Percentiles rank a stretch among this genome's conserved stretches.
Conservation (phyloP, 495 filamentous ascomycete species). For the Ascobolus immersus region DNA sequence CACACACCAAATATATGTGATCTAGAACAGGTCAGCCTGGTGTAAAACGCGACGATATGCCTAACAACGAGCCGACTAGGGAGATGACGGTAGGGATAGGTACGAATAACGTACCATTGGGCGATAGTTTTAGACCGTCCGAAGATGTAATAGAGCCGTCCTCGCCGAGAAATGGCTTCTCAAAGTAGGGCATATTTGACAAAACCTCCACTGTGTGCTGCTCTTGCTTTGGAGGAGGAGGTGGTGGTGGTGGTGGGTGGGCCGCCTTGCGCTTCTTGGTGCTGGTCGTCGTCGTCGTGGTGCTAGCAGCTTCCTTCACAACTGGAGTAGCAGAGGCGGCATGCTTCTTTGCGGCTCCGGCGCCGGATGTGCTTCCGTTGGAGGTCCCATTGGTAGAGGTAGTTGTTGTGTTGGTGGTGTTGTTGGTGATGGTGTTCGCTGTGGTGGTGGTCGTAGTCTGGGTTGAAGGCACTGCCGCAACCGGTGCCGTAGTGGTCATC, state of each 20-base stretch:
- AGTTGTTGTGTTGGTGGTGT: slow-evolving; percentile 20
- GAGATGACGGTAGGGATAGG: no score
- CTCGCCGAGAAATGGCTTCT: slow-evolving; percentile 40
- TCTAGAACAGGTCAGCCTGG: slow-evolving; percentile 41
- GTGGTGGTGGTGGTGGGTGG: slow-evolving; percentile 8
- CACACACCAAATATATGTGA: slow-evolving; percentile 89
- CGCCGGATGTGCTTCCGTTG: slow-evolving; percentile 19
- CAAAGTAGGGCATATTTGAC: slow-evolving; percentile 72
- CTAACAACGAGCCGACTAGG: no score
- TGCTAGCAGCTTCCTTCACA: slow-evolving; percentile 18
- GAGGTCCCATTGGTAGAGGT: slow-evolving; percentile 19
- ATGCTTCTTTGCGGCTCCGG: slow-evolving; percentile 12
- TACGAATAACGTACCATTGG: slow-evolving; percentile 58
- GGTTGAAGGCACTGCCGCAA: no score
- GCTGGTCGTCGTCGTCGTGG: slow-evolving; percentile 15
- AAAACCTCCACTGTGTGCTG: no score
- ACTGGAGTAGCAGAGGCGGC: slow-evolving; percentile 1
- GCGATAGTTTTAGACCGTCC: slow-evolving; percentile 58
- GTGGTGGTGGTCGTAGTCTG: no score
- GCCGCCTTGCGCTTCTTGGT: slow-evolving; percentile 18
- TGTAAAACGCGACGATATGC: slow-evolving; percentile 1
- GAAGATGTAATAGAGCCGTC: no score
- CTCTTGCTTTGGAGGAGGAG: no score
- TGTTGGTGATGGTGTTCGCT: slow-evolving; percentile 16
- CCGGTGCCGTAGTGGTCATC: slow-evolving; percentile 21